Evolutionary conservation across 2,329 filamentous ascomycete genomes (phyloP).

Genomic region (Microsporum audouinii): DNA sequence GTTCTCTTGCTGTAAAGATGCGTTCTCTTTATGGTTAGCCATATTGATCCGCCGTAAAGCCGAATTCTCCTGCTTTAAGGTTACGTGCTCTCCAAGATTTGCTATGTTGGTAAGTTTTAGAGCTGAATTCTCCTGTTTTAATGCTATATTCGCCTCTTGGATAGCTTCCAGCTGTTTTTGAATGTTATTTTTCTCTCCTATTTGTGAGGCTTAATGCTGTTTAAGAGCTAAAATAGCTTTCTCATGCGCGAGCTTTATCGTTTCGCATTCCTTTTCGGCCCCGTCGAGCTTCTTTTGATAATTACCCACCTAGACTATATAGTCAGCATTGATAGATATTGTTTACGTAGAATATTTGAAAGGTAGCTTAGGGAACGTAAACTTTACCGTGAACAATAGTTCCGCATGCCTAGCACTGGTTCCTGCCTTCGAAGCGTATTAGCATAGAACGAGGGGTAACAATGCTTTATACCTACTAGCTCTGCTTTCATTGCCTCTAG

Average conservation of each 20-base stretch:
- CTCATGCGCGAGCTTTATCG: slow-evolving; percentile 15
- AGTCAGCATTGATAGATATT: not conserved
- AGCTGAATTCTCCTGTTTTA: not conserved
- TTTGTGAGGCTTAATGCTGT: slow-evolving; percentile 7
- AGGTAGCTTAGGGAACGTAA: not conserved
- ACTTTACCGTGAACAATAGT: not conserved
- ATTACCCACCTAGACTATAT: not conserved
- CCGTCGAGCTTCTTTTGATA: slow-evolving; percentile 15
- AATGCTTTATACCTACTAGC: slow-evolving; percentile 16
- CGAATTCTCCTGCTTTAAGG: not conserved
- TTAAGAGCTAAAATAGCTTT: slow-evolving; percentile 18
- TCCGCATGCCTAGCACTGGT: not conserved
- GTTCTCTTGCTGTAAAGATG: not conserved
- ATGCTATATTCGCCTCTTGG: not conserved
- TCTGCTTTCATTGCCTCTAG: slow-evolving; percentile 16
- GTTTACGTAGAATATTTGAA: not conserved
- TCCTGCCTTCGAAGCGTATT: not conserved
- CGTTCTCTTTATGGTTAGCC: not conserved
- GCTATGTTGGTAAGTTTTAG: not conserved
- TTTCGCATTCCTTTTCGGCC: slow-evolving; percentile 13
- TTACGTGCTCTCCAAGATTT: slow-evolving; percentile 6
- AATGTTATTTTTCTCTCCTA: not conserved
- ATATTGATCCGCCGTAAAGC: not conserved
- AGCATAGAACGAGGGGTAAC: not conserved
- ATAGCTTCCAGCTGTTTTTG: not conserved